A percentile compares a stretch with the other conserved stretches of the same genome.
Evolutionary conservation across 495 filamentous ascomycete genomes (phyloP).

Genomic region (Parathielavia appendiculata): DNA sequence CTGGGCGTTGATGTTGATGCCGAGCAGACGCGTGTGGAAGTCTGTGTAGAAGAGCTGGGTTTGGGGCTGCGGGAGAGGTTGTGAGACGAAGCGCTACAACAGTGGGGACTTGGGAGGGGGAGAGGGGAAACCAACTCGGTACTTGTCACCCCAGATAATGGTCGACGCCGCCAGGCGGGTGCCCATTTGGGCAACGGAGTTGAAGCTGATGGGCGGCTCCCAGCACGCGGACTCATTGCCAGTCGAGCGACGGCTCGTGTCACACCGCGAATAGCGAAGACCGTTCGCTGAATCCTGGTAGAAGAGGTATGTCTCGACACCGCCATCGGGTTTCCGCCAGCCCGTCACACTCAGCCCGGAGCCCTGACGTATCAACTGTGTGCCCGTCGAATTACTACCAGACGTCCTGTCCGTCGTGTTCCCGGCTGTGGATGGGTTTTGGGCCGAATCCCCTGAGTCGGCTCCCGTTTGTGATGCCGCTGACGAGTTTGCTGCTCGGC

Average conservation of each 20-base stretch:
- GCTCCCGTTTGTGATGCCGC: not conserved
- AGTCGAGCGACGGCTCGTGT: not conserved
- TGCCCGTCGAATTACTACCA: not conserved
- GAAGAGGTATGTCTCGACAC: constrained; percentile 18
- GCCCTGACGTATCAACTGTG: constrained; percentile 10
- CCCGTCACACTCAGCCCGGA: constrained; percentile 18
- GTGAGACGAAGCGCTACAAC: not conserved
- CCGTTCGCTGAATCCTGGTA: constrained; percentile 13
- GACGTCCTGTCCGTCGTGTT: not conserved
- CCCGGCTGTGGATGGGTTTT: not conserved
- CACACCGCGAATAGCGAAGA: constrained; percentile 14
- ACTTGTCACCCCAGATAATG: constrained; percentile 5
- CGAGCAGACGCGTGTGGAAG: constrained; percentile 9
- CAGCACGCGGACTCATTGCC: constrained; percentile 15
- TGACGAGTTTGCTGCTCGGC: constrained; percentile 6
- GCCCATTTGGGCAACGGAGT: not conserved
- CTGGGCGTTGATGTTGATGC: constrained; percentile 14
- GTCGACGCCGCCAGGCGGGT: constrained; percentile 5
- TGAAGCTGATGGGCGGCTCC: constrained; percentile 2
- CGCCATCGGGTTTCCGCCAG: constrained; percentile 14
- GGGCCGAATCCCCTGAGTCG: not conserved
- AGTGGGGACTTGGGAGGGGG: too few species aligned
- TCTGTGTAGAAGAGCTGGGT: constrained; percentile 21
- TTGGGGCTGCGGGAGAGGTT: constrained; percentile 15
- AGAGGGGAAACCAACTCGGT: not conserved